Percentiles rank a stretch among this genome's conserved stretches.
These are phyloP conservation scores for Entonaema liquescens DNA, from an alignment of 495 filamentous ascomycete genomes.

Conservation along the genomic window DNA sequence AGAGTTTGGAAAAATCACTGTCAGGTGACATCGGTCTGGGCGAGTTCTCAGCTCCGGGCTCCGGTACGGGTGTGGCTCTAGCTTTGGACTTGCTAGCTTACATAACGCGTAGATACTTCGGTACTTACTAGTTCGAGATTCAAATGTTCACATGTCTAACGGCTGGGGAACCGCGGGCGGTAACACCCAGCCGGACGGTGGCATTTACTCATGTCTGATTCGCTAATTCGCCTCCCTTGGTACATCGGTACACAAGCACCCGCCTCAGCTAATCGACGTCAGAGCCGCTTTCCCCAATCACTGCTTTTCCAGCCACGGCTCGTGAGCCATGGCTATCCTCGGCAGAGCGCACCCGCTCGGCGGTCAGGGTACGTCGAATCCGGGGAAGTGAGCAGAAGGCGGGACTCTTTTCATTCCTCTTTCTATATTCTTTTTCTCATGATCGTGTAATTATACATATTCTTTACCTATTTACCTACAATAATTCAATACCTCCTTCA, in stretches of 20 bases:
- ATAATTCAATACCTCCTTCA: neutral
- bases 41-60: neutral
- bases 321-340: conserved; percentile 49
- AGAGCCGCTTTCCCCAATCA: conserved; percentile 23
- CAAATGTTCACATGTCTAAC: conserved; percentile 1
- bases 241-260: neutral
- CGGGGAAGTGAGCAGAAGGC: conserved; percentile 20
- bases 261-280: conserved; percentile 30
- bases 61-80: neutral
- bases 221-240: neutral
- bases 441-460: neutral
- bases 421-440: neutral
- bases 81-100: neutral
- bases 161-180: neutral
- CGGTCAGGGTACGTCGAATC: conserved; percentile 21
- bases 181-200: neutral
- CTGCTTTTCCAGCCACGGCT: conserved; percentile 22
- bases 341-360: conserved; percentile 44
- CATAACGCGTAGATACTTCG: neutral
- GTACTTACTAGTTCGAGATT: neutral
- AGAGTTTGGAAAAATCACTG: conserved; percentile 22
- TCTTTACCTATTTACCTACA: neutral
- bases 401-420: neutral
- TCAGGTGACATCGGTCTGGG: conserved; percentile 44
- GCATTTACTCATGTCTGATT: neutral